Percentiles rank a stretch among this genome's conserved stretches.
Evolutionary conservation across 331 rosid species (phyloP).

Genomic region (Quercus lobata): DNA sequence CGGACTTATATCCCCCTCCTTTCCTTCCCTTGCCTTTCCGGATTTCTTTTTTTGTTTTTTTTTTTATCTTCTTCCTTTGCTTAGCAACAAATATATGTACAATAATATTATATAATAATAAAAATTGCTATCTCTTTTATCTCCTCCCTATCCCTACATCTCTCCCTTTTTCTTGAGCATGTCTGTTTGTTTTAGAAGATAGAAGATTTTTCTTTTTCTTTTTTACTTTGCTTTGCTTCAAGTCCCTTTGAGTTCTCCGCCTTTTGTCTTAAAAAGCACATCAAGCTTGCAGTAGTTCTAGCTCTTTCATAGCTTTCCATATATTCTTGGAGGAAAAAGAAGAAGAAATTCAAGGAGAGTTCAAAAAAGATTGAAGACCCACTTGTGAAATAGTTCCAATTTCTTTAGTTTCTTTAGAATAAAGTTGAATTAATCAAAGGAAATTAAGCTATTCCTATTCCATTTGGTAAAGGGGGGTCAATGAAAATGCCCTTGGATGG

Average conservation of each 20-base stretch:
- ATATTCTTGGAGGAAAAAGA: background rate
- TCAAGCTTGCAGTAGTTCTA: background rate
- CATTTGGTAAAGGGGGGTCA: background rate
- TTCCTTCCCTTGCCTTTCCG: constrained; percentile 31
- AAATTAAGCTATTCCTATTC: too few relatives aligned
- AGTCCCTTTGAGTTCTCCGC: background rate
- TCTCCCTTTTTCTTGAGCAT: constrained; percentile 23
- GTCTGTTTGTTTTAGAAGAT: constrained; percentile 27
- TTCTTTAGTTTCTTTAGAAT: constrained; percentile 16
- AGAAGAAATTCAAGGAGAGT: background rate
- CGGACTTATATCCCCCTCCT: constrained; percentile 50
- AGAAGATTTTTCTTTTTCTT: constrained; percentile 13
- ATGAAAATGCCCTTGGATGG: constrained; percentile 91
- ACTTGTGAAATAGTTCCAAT: background rate
- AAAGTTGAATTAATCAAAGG: constrained; percentile 18
- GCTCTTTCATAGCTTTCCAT: constrained; percentile 10
- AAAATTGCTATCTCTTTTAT: background rate
- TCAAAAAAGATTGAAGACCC: background rate
- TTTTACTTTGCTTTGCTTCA: constrained; percentile 3
- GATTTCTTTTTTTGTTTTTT: background rate
- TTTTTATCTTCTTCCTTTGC: background rate
- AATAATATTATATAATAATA: too few relatives aligned
- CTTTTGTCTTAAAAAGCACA: background rate
- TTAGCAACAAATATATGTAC: background rate
- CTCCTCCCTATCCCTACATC: constrained; percentile 5